A percentile compares a stretch with the other conserved stretches of the same genome.
These are phyloP conservation scores for Rehmannia glutinosa DNA, from an alignment of 257 asterid species.

Conservation along the genomic window DNA sequence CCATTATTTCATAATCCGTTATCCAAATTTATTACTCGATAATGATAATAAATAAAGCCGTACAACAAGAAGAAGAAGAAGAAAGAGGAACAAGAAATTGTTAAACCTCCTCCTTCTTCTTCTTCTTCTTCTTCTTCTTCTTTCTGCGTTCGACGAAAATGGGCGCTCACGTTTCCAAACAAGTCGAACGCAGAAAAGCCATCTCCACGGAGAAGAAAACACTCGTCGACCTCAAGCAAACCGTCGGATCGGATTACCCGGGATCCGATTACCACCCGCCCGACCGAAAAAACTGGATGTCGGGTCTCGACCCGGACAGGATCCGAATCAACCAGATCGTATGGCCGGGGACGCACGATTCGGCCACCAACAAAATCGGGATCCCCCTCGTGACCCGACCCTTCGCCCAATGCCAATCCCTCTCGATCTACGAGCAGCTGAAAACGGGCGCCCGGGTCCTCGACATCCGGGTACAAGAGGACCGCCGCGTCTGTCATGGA, in stretches of 20 bases:
- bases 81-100: background rate
- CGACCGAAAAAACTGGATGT: slow-evolving; percentile 80
- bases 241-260: slow-evolving; percentile 43
- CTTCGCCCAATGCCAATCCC: slow-evolving; percentile 73
- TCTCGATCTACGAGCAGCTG: slow-evolving; percentile 73
- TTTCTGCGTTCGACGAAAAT: slow-evolving; percentile 21
- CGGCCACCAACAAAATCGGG: slow-evolving; percentile 84
- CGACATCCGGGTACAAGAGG: slow-evolving; percentile 78
- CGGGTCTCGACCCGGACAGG: slow-evolving; percentile 39
- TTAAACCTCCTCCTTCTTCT: slow-evolving; percentile 7
- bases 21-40: background rate
- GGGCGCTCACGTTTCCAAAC: slow-evolving; percentile 65
- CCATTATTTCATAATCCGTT: background rate
- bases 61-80: slow-evolving; percentile 7
- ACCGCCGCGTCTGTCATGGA: slow-evolving; percentile 77
- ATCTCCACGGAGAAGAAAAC: slow-evolving; percentile 50
- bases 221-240: slow-evolving; percentile 38
- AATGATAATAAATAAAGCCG: background rate
- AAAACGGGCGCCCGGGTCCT: slow-evolving; percentile 57
- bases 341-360: slow-evolving; percentile 97
- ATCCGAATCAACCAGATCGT: slow-evolving; percentile 58
- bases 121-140: slow-evolving; percentile 4
- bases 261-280: slow-evolving; percentile 57
- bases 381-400: slow-evolving; percentile 69
- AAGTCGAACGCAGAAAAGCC: slow-evolving; percentile 48